phyloP scores from a whole-genome alignment of 2,329 filamentous ascomycete species.

The Coniochaeta prunicola region DNA sequence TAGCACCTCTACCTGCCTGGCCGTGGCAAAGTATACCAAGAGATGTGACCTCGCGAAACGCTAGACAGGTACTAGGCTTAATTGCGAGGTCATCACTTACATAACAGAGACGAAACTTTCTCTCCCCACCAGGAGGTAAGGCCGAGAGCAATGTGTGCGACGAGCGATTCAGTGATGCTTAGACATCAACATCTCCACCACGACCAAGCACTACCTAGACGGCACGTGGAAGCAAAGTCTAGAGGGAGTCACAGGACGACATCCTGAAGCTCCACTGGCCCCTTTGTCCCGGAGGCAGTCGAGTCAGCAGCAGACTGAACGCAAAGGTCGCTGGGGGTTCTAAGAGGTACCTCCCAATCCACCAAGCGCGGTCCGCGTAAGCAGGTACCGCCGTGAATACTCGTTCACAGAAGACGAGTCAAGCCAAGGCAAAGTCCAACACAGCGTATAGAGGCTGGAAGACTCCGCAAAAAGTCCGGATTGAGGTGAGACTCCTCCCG shows the following conservation, averaged over 20 bases:
- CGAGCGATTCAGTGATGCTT: not conserved
- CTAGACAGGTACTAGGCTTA: no score
- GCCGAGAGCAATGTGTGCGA: not conserved
- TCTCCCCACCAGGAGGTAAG: not conserved
- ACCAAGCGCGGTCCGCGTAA: not conserved
- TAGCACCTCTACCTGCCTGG: not conserved
- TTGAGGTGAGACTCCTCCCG: not conserved
- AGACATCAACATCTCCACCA: not conserved
- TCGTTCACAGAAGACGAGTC: not conserved
- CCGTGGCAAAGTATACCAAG: not conserved
- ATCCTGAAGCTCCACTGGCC: not conserved
- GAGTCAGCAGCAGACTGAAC: not conserved
- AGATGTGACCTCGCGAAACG: not conserved
- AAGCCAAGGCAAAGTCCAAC: not conserved
- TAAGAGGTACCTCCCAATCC: not conserved
- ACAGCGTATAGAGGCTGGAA: not conserved
- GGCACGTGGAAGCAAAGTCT: not conserved
- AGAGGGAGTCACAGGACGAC: not conserved
- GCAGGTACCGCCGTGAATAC: not conserved
- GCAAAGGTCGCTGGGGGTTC: not conserved
- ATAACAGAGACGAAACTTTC: not conserved
- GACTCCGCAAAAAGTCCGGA: not conserved
- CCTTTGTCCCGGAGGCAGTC: not conserved
- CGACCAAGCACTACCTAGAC: not conserved
- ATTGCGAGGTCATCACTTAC: not conserved